These are phyloP conservation scores for Amanita phalloides DNA, from an alignment of 768 basidiomycete species.

Conservation along the genomic window DNA sequence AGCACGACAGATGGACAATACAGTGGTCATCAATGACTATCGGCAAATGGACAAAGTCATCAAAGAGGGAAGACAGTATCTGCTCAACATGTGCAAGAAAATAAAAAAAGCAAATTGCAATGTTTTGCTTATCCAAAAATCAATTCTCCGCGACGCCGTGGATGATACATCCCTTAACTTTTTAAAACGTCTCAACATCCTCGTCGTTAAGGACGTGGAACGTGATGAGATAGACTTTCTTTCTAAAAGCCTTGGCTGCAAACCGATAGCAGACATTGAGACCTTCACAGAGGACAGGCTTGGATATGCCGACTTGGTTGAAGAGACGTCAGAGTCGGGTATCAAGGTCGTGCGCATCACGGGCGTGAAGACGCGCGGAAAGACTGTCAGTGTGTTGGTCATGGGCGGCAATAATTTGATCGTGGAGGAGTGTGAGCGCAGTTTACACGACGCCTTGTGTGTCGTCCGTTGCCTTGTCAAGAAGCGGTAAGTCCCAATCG, in stretches of 20 bases:
- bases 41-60: slow-evolving; percentile 99
- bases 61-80: slow-evolving; percentile 96
- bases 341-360: slow-evolving; percentile 92
- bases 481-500: slow-evolving; percentile 61
- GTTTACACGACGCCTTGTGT: slow-evolving; percentile 97
- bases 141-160: slow-evolving; percentile 97
- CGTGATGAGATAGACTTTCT: slow-evolving; percentile 98
- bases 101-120: slow-evolving; percentile 99
- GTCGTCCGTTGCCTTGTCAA: slow-evolving; percentile 98
- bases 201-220: slow-evolving; percentile 95
- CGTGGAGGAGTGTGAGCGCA: slow-evolving; percentile 93
- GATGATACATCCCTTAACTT: slow-evolving; percentile 96
- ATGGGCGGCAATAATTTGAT: slow-evolving; percentile 91
- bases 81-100: slow-evolving; percentile 96
- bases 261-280: slow-evolving; percentile 95
- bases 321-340: slow-evolving; percentile 73
- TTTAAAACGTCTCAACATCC: slow-evolving; percentile 92
- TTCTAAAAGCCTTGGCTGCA: slow-evolving; percentile 88
- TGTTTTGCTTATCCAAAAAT: slow-evolving; percentile 97
- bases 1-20: slow-evolving; percentile 89
- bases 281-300: slow-evolving; percentile 97
- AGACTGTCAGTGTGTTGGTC: slow-evolving; percentile 91
- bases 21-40: slow-evolving; percentile 98
- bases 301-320: slow-evolving; percentile 91
- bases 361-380: slow-evolving; percentile 88